Evolutionary conservation across 2,329 filamentous ascomycete species (phyloP), one percentile per base, ranked within the genome.

Genomic region (Microdochium nivale): DNA sequence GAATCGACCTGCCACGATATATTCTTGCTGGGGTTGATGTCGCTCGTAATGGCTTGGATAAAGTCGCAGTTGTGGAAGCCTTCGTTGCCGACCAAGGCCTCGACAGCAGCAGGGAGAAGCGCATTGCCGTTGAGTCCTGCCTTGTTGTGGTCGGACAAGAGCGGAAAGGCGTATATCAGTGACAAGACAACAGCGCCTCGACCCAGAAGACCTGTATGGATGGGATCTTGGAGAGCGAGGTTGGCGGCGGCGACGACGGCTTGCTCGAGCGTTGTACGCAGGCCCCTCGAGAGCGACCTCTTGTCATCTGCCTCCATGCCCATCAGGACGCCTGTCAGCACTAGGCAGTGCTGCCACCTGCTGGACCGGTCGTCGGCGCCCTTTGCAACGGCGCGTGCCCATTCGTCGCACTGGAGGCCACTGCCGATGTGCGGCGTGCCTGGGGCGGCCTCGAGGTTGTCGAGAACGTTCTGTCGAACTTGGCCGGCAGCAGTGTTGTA

Each of bases 261-360:
- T 19, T 77, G 74, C 62, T 92, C 87, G 0, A 95, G 72, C 43
- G 81, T 88, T 32, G 73, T 78, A 47, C 84, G 77, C 65, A 92
- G 75, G 49, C 76, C 68, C 30, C 74, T 69, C 4, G 84, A 80
- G n/a, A 90, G 67, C n/a, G 81, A 79, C 53, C 79, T 77, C 47
- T 82, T 71, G 40, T 84, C 78, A 54, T 80, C 76, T 16, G 78
- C 74, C 57, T 87, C 86, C 62, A 91, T 85, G 9, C 88, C 90
- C 63, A 92, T 78, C 53, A 96, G 69, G 23, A 95, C 72, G 2
- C 90, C 91, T 0, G 84, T 84, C 9, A 96, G 78, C 4, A 91
- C 78, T n/a, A 96, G 73, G 27, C 90, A 69, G 66, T 96, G 90
- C 66, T 90, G 85, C 90, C 90, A 96, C 62, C 88, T 75, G 25